phyloP scores from a whole-genome alignment of 2,329 filamentous ascomycete genomes.

The Calycina marina region DNA sequence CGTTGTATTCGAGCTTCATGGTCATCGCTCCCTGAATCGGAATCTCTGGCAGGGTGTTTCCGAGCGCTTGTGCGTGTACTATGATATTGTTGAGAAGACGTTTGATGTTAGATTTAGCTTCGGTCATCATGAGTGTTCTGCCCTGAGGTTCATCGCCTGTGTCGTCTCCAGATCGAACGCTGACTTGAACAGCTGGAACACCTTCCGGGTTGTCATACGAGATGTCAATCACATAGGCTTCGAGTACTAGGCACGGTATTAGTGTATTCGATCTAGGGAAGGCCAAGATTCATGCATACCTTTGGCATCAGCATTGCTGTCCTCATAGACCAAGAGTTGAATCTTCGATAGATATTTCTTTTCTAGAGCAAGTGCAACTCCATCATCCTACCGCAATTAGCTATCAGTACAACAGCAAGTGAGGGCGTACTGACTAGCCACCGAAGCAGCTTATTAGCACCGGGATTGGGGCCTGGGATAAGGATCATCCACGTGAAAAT shows the following conservation, averaged over 20 bases:
- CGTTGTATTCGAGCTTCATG: slow-evolving; percentile 11
- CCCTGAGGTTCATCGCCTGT: no score
- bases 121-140: neutral
- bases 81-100: neutral
- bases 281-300: no score
- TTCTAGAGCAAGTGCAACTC: slow-evolving; percentile 12
- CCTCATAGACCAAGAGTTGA: slow-evolving; percentile 14
- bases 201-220: slow-evolving; percentile 7
- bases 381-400: slow-evolving; percentile 16
- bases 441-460: slow-evolving; percentile 15
- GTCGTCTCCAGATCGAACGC: neutral
- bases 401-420: slow-evolving; percentile 3
- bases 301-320: no score
- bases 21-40: neutral
- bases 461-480: slow-evolving; percentile 7
- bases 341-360: slow-evolving; percentile 13
- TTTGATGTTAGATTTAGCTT: neutral
- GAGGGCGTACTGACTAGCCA: slow-evolving; percentile 12
- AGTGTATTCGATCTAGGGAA: no score
- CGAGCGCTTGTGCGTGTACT: neutral
- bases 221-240: slow-evolving; percentile 15
- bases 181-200: neutral
- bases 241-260: slow-evolving; percentile 9
- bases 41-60: neutral
- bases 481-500: slow-evolving; percentile 10